Evolutionary conservation across 2,329 filamentous ascomycete species (phyloP), one percentile per base, ranked within the genome.

Genomic region (Verticillium isaacii): DNA sequence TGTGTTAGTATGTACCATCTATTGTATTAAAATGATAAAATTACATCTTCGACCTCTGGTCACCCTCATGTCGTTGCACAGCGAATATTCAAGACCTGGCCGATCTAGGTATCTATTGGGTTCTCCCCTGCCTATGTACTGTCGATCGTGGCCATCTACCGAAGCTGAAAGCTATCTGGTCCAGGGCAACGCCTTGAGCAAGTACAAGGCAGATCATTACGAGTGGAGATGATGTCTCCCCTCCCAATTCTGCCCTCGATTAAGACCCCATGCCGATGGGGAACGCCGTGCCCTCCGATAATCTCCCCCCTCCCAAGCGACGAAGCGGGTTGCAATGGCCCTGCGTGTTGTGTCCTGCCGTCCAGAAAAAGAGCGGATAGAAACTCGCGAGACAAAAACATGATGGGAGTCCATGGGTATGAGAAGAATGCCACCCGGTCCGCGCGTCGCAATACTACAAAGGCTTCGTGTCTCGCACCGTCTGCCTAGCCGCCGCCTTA

Each of bases 401-500:
- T 50, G 19, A 50, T 50, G n/a, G 19, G 45, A 50, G 19, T 50
- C 19, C 45, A 9, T n/a, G 45, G 45, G 45, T 50, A 50, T 50
- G 45, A 50, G 45, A 50, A 50, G 45, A 12, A 50, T 50, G 45
- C 19, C 45, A 23, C 45, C 45, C 45, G 19, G 7, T 23, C 45
- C 45, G 45, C 45, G 45, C 34, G 19, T 50, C 45, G 45, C 45
- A 50, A 50, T 23, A 50, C 45, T 50, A 23, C 45, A 50, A 50
- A 50, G 19, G 9, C 11, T 50, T 50, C 19, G 19, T 23, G n/a
- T 50, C 45, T 50, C 19, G 19, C 45, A 19, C 45, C 23, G 19
- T 41, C 37, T 41, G 37, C 45, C 45, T 50, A 11, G 34, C 45
- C 3, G 45, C 45, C n/a, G 45, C 34, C 59, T 82, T 89, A 97